Evolutionary conservation across 306 rosid genomes (phyloP), one percentile per base, ranked within the genome.

Genomic region (Crotalaria pallida): DNA sequence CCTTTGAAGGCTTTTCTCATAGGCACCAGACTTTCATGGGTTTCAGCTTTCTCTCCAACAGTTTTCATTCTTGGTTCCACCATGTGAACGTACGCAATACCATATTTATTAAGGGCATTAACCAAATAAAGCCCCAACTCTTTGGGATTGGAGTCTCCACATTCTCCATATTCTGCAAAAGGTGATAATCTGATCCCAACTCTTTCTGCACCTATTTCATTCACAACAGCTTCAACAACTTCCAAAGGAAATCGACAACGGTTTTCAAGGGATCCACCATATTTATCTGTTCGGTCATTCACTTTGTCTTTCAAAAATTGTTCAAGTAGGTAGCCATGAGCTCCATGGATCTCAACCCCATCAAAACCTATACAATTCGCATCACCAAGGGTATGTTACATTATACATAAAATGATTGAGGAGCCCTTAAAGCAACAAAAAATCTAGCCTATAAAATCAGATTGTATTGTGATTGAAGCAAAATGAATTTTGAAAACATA

Each of bases 331-430:
- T 84, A 91, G 50, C 96, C 97, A 61, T 86, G 68, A 21, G 85
- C 96, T 2, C 85, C 90, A 36, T 36, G 92, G 34, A 91, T 76
- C 73, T 91, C 97, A 69, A 88, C 86, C 45, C 96, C 97, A 69
- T 88, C 92, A 74, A 88, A 91, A 73, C 96, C 92, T 90, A n/a
- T n/a, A 27, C 11, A 69, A 19, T 45, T 58, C 31, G 45, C 53
- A 70, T 16, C 65, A 53, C 40, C 51, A 6, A 7, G 1, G 4
- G 7, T n/a, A 24, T 22, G 38, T 44, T 29, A 65, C 24, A 23
- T 21, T 22, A 49, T 34, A 48, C 29, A 18, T 8, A 31, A 72
- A 47, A 13, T 18, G n/a, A 26, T 44, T 6, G 16, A 70, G 19
- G 43, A 11, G 19, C 29, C 29, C 21, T 29, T 43, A 16, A 58